Base-by-base conservation (phyloP, 306 rosid species). In the Morella rubra region DNA sequence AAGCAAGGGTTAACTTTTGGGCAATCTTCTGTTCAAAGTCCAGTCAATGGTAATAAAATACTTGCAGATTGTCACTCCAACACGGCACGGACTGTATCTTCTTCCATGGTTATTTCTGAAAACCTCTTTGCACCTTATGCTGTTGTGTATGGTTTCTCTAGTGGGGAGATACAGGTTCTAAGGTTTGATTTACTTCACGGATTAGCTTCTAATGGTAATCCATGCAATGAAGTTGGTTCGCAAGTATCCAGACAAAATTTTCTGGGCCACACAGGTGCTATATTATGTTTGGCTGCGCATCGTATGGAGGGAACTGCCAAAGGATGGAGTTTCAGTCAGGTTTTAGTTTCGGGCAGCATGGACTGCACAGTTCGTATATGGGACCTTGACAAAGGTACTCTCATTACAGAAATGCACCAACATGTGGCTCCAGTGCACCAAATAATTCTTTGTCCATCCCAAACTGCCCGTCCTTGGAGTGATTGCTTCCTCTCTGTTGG, bases 211-310 rank as follows among this genome's bases (percentile, higher is more conserved):
- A 84, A 82, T 60, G 77, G 73, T 78, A 84, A 86, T 82, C 76
- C 94, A 71, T 83, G 41, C 51, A 76, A 77, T 58, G 83, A 83
- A 71, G 83, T 69, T 67, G 73, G 84, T 77, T 80, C 93, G 47
- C 72, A 78, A 79, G 77, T 77, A 5, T 85, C 87, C 72, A 78
- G 84, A 80, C 93, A 87, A 84, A 71, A 66, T 78, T 89, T 90
- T 84, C 82, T 71, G 15, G 98, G 98, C 51, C 98, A 95, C 77
- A 84, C 87, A 27, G 92, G 90, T 76, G 89, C 97, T 56, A 89
- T 95, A 56, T 91, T 95, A 76, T 95, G 98, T 81, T 87, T 95
- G 90, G 98, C 98, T 69, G 96, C 90, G 40, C 98, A 95, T 83
- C 90, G 75, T 65, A 87, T 89, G 90, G 80, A 73, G 68, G 87